Conservation (phyloP, 2,329 filamentous ascomycete genomes). For the Xylaria digitata region DNA sequence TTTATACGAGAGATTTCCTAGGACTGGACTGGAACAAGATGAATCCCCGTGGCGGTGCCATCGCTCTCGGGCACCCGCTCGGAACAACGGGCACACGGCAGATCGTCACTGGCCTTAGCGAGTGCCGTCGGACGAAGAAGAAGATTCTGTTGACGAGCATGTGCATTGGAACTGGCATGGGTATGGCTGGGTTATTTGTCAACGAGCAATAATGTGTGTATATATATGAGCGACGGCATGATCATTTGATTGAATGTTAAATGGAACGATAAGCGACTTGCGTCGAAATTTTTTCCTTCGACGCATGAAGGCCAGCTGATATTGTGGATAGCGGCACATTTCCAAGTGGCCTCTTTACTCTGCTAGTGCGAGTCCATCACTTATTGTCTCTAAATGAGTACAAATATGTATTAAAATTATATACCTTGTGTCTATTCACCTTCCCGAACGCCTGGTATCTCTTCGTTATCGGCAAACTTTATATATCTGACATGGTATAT, state of each 20-base stretch:
- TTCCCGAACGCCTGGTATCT: constrained; percentile 29
- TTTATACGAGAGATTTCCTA: constrained; percentile 85
- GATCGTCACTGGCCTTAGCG: constrained; percentile 89
- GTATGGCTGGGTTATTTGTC: constrained; percentile 74
- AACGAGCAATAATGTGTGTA: constrained; percentile 61
- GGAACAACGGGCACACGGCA: constrained; percentile 81
- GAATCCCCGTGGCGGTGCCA: constrained; percentile 84
- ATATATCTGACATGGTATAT: constrained; percentile 1
- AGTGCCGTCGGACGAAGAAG: constrained; percentile 85
- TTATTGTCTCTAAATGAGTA: not conserved
- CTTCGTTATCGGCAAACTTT: constrained; percentile 5
- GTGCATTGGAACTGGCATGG: constrained; percentile 79
- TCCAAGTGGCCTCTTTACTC: not conserved
- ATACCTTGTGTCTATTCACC: constrained; percentile 15
- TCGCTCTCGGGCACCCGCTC: constrained; percentile 85
- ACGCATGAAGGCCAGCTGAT: not conserved
- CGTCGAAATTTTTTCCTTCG: not conserved
- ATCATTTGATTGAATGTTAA: not conserved
- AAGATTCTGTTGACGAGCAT: constrained; percentile 93
- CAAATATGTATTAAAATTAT: constrained; percentile 6
- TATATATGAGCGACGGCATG: not conserved
- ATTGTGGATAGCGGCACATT: not conserved
- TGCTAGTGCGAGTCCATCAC: too few species aligned
- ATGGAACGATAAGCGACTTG: not conserved
- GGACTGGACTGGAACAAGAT: constrained; percentile 79